A percentile compares a stretch with the other conserved stretches of the same genome.
phyloP scores from a whole-genome alignment of 106 monocot species.

The Agapanthus africanus region DNA sequence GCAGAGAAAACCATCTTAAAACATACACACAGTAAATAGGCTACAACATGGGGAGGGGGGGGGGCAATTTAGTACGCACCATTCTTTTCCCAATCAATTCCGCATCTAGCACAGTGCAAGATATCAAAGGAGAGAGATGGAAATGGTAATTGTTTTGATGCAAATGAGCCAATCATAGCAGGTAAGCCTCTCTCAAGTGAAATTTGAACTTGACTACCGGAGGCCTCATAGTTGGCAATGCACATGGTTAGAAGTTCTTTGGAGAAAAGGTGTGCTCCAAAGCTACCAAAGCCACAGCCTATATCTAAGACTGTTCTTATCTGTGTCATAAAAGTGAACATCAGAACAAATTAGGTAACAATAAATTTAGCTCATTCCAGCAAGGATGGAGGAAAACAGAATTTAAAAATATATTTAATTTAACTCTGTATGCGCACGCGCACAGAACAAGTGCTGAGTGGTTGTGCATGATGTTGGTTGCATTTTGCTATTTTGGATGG shows the following conservation, averaged over 20 bases:
- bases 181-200: conserved; percentile 89
- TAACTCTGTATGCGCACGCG: no score
- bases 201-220: conserved; percentile 87
- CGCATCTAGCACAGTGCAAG: conserved; percentile 81
- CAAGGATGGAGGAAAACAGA: neutral
- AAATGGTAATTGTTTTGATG: conserved; percentile 68
- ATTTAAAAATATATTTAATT: neutral
- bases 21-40: no score
- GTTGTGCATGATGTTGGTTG: no score
- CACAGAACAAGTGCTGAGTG: no score
- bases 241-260: conserved; percentile 74
- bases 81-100: conserved; percentile 68
- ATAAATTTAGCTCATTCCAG: neutral
- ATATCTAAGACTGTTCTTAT: conserved; percentile 83
- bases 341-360: neutral
- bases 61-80: conserved; percentile 23
- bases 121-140: conserved; percentile 86
- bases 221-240: conserved; percentile 79
- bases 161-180: conserved; percentile 78
- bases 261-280: conserved; percentile 80
- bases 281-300: conserved; percentile 94
- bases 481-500: no score
- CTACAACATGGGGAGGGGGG: neutral
- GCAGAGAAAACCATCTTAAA: no score
- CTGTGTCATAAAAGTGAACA: conserved; percentile 24